phyloP scores from a whole-genome alignment of 495 filamentous ascomycete genomes.

The Ascodesmis nigricans region DNA sequence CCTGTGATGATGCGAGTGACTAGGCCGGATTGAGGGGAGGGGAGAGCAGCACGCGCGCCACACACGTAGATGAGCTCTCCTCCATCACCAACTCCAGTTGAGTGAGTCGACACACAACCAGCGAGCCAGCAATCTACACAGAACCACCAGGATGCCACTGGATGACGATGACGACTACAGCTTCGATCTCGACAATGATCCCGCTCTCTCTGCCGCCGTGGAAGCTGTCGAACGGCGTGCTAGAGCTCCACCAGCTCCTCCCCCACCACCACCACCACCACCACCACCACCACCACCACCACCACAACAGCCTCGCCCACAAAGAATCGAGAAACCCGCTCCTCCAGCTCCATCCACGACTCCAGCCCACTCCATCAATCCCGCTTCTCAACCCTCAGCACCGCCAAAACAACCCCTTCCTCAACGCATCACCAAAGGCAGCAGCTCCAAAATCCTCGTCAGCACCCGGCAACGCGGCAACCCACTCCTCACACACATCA shows the following conservation, averaged over 20 bases:
- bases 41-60: too few relatives aligned
- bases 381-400: neutral
- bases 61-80: constrained; percentile 1
- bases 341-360: neutral
- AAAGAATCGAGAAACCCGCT: constrained; percentile 2
- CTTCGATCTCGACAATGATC: constrained; percentile 20
- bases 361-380: neutral
- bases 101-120: constrained; percentile 5
- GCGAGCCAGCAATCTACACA: neutral
- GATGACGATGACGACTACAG: constrained; percentile 28
- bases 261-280: neutral
- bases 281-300: neutral
- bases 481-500: constrained; percentile 64
- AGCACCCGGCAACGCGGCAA: constrained; percentile 59
- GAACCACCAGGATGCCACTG: neutral
- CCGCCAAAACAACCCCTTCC: neutral
- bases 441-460: constrained; percentile 12
- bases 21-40: too few relatives aligned
- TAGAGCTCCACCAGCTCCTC: neutral
- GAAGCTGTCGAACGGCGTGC: constrained; percentile 20
- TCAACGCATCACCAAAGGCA: neutral
- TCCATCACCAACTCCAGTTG: constrained; percentile 5
- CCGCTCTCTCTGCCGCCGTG: constrained; percentile 24
- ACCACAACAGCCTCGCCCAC: neutral
- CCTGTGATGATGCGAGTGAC: too few relatives aligned